A percentile compares a stretch with the other conserved stretches of the same genome.
Conservation (phyloP, 192 early-diverging fungal genomes). For the Entomortierella parvispora region DNA sequence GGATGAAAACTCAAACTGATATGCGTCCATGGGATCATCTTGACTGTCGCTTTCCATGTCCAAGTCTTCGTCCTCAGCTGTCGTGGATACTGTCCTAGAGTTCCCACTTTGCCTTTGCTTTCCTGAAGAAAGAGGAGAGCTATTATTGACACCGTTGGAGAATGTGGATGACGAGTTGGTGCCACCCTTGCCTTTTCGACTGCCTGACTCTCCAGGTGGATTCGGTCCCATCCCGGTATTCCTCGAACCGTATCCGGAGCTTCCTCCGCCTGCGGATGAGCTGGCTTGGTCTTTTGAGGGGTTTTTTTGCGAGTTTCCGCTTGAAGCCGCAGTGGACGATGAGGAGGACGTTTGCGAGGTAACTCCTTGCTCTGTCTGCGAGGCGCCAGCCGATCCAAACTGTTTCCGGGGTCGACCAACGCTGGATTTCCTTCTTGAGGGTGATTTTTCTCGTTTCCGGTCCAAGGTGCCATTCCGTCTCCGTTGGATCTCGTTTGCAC, state of each 20-base stretch:
- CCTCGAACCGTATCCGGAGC: too few relatives aligned
- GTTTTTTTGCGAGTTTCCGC: too few relatives aligned
- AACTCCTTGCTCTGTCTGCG: background rate
- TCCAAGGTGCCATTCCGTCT: slow-evolving; percentile 26
- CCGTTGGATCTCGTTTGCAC: slow-evolving; percentile 55
- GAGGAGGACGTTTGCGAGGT: background rate
- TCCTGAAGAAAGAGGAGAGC: too few relatives aligned
- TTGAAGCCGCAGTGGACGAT: too few relatives aligned
- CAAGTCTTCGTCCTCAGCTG: slow-evolving; percentile 43
- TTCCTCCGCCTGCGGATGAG: too few relatives aligned
- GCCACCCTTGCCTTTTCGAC: too few relatives aligned
- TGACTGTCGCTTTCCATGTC: slow-evolving; percentile 46
- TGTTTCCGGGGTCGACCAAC: slow-evolving; percentile 45
- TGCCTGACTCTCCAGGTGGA: too few relatives aligned
- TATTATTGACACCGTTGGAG: background rate
- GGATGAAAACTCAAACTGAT: slow-evolving; percentile 47
- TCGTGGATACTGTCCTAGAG: slow-evolving; percentile 5
- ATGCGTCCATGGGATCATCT: slow-evolving; percentile 31
- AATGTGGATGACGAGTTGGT: background rate
- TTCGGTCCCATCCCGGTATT: too few relatives aligned
- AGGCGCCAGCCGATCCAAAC: slow-evolving; percentile 8
- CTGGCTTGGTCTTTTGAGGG: too few relatives aligned
- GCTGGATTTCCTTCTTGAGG: slow-evolving; percentile 22
- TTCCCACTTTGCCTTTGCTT: background rate
- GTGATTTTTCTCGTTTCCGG: slow-evolving; percentile 38